These are phyloP conservation scores for Porodaedalea pini DNA, from an alignment of 1,284 basidiomycete species.

Conservation along the genomic window DNA sequence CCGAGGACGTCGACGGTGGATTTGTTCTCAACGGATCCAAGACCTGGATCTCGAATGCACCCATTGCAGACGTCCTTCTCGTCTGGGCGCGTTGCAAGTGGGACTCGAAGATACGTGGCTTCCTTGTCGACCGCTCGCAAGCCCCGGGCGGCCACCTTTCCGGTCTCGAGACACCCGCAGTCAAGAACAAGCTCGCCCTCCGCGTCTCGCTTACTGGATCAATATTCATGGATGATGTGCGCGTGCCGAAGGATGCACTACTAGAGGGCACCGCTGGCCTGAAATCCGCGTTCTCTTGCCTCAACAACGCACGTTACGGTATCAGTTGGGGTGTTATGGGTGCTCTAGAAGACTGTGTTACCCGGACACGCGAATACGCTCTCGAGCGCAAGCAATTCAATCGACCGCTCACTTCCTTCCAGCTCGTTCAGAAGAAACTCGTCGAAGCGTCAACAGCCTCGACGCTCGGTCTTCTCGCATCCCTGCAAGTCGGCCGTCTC, in stretches of 20 bases:
- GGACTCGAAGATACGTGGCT: slow-evolving; percentile 90
- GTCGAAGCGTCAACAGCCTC: slow-evolving; percentile 89
- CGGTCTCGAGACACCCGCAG: slow-evolving; percentile 83
- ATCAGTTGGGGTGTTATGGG: slow-evolving; percentile 96
- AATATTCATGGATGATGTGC: slow-evolving; percentile 88
- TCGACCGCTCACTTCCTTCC: slow-evolving; percentile 89
- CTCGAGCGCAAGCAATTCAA: slow-evolving; percentile 89
- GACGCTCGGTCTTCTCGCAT: slow-evolving; percentile 78
- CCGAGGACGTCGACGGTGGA: slow-evolving; percentile 80
- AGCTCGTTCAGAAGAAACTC: slow-evolving; percentile 95
- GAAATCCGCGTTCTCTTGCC: slow-evolving; percentile 82
- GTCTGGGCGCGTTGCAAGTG: slow-evolving; percentile 95
- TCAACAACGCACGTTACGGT: slow-evolving; percentile 87
- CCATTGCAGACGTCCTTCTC: slow-evolving; percentile 83
- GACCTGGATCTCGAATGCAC: slow-evolving; percentile 95
- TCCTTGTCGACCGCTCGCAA: slow-evolving; percentile 85
- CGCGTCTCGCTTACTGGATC: slow-evolving; percentile 90
- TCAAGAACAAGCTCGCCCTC: slow-evolving; percentile 91
- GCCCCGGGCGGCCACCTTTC: slow-evolving; percentile 46
- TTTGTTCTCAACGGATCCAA: slow-evolving; percentile 89
- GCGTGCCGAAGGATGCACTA: slow-evolving; percentile 65
- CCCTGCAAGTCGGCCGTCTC: slow-evolving; percentile 81
- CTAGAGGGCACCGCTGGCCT: slow-evolving; percentile 77
- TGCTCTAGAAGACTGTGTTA: slow-evolving; percentile 88
- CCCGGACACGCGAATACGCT: slow-evolving; percentile 78